A percentile compares a stretch with the other conserved stretches of the same genome.
Evolutionary conservation across 129 eudicot genomes (phyloP).

Genomic region (Saposhnikovia divaricata): DNA sequence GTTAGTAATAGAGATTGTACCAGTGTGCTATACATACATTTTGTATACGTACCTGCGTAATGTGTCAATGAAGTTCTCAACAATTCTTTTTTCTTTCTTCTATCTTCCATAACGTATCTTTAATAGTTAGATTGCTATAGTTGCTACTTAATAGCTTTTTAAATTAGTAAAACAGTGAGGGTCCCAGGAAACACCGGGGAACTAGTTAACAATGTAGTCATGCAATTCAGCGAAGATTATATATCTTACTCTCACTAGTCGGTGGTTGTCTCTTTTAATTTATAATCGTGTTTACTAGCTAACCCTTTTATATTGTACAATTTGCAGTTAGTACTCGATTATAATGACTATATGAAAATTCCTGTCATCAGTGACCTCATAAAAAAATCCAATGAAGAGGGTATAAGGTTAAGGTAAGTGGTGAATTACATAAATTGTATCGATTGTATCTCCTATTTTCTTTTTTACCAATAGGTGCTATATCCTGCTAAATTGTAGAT

Average conservation of each 20-base stretch:
- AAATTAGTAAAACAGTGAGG: not conserved
- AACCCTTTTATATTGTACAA: not conserved
- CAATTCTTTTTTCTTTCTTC: not conserved
- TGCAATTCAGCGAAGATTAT: not conserved
- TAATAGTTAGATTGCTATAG: not conserved
- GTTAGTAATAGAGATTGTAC: not conserved
- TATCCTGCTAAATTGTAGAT: slow-evolving; percentile 10
- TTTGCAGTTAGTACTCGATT: slow-evolving; percentile 75
- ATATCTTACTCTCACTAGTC: not conserved
- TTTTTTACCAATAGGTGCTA: not conserved
- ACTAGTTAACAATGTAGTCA: not conserved
- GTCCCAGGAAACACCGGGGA: not conserved
- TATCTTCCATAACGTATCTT: not conserved
- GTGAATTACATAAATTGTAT: not conserved
- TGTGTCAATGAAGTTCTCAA: not conserved
- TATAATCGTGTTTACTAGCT: not conserved
- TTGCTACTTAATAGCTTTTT: not conserved
- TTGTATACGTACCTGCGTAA: not conserved
- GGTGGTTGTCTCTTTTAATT: not conserved
- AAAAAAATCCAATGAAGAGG: slow-evolving; percentile 23
- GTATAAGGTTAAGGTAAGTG: slow-evolving; percentile 48
- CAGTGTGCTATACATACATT: not conserved
- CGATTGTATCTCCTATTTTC: not conserved
- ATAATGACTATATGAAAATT: slow-evolving; percentile 62
- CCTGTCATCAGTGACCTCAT: slow-evolving; percentile 44